Evolutionary conservation across 2,329 filamentous ascomycete genomes (phyloP), one percentile per base, ranked within the genome.

Genomic region (Penicillium sp.): DNA sequence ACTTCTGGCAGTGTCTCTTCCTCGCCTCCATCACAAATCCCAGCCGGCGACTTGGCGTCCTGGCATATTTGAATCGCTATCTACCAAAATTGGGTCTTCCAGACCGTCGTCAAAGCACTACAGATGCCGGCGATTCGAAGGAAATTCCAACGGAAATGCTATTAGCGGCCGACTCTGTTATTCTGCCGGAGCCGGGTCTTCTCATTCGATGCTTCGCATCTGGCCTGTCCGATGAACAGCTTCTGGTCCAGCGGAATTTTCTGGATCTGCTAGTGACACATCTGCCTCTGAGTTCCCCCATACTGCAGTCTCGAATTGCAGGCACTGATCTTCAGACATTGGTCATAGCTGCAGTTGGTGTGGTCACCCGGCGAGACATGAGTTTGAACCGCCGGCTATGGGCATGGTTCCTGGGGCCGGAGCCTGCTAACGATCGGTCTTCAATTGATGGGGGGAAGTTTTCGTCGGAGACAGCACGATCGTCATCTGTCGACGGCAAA

Each of bases 1-100:
- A 93, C 64, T 98, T 97, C 64, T 98, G 93, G 93, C 93, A 98
- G 69, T 96, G 89, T 63, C 85, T 98, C 60, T 97, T 98, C 58
- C 72, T 98, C 13, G 88, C 91, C 7, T 85, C 87, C 13, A 93
- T 98, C 45, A 96, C 93, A 1, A 91, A 90, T 57, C 79, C 87
- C 28, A 89, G 83, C 45, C 79, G 91, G 45, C 81, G 93, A 39
- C 82, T 87, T 49, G 93, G 93, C 17, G 89, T 89, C 26, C 73
- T 98, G 43, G 89, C 90, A 20, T 98, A 94, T 64, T 73, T 98
- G 27, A 75, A 80, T 33, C 83, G 89, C 42, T 81, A 81, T 56
- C 71, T 98, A 19, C 93, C 94, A 14, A 84, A 78, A 52, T 72
- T 94, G 39, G 80, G 78, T 47, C 62, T 48, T 44, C 55, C 28